These are phyloP conservation scores for Tulasnella sp. DNA, from an alignment of 768 basidiomycete species.

Conservation along the genomic window DNA sequence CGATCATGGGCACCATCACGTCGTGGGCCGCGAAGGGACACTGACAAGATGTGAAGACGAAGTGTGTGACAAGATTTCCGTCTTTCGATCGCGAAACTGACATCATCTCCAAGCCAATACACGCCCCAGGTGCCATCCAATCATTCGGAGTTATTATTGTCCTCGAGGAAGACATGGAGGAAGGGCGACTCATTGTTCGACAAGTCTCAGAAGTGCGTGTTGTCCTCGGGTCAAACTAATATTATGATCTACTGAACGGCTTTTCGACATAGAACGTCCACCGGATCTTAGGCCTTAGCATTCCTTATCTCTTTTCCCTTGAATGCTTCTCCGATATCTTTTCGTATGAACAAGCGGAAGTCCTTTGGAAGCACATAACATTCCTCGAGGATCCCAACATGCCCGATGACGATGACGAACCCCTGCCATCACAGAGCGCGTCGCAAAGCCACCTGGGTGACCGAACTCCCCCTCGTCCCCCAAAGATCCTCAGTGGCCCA, in stretches of 20 bases:
- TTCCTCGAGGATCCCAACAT: conserved; percentile 55
- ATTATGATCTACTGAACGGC: background rate
- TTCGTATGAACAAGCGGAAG: conserved; percentile 58
- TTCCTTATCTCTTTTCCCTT: conserved; percentile 63
- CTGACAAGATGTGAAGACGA: conserved; percentile 72
- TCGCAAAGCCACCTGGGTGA: background rate
- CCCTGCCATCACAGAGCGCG: background rate
- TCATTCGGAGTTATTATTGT: conserved; percentile 77
- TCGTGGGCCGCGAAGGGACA: conserved; percentile 65
- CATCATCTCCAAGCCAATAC: conserved; percentile 57
- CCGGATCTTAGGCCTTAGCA: conserved; percentile 71
- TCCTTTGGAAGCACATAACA: conserved; percentile 71
- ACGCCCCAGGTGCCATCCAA: conserved; percentile 76
- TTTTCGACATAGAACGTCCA: conserved; percentile 54
- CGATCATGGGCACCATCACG: conserved; percentile 64
- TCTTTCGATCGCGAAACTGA: background rate
- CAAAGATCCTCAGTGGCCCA: conserved; percentile 47
- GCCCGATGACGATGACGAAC: conserved; percentile 1
- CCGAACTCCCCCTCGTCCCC: background rate
- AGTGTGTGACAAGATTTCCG: conserved; percentile 39
- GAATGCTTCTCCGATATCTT: conserved; percentile 71
- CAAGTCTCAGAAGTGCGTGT: conserved; percentile 74
- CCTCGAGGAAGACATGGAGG: conserved; percentile 57
- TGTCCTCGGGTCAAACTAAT: background rate
- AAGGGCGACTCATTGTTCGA: conserved; percentile 54